These are phyloP conservation scores for Sphaerosporella brunnea DNA, from an alignment of 495 filamentous ascomycete genomes.

Conservation along the genomic window DNA sequence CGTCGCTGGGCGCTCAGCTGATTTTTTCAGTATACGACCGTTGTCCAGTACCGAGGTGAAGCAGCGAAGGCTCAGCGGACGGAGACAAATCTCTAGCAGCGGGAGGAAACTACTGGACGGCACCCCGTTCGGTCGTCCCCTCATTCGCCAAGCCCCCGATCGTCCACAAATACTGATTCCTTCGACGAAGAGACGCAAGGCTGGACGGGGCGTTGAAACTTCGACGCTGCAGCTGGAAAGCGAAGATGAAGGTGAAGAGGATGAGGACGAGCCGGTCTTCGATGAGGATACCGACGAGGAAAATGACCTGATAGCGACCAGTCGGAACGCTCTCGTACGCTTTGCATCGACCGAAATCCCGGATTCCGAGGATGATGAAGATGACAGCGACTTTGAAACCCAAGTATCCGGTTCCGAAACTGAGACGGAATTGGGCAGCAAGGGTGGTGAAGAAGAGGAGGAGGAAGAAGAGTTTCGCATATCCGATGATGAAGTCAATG, in stretches of 20 bases:
- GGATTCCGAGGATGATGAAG: slow-evolving; percentile 2
- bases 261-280: slow-evolving; percentile 21
- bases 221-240: neutral
- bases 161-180: slow-evolving; percentile 60
- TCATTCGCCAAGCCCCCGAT: slow-evolving; percentile 37
- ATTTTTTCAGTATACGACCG: slow-evolving; percentile 51
- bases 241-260: slow-evolving; percentile 24
- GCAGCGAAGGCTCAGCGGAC: slow-evolving; percentile 54
- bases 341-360: neutral
- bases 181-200: slow-evolving; percentile 49
- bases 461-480: too few species aligned
- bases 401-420: slow-evolving; percentile 3
- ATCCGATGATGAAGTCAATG: too few species aligned
- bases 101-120: slow-evolving; percentile 81
- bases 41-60: slow-evolving; percentile 58
- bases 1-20: neutral
- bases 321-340: neutral
- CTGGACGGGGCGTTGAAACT: slow-evolving; percentile 28
- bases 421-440: too few species aligned
- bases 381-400: slow-evolving; percentile 3
- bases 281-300: slow-evolving; percentile 21
- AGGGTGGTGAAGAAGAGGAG: too few species aligned
- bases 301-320: slow-evolving; percentile 12
- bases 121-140: slow-evolving; percentile 66
- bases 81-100: slow-evolving; percentile 62